Evolutionary conservation across 2,329 filamentous ascomycete genomes (phyloP).

Genomic region (Cucurbitaria berberidis): DNA sequence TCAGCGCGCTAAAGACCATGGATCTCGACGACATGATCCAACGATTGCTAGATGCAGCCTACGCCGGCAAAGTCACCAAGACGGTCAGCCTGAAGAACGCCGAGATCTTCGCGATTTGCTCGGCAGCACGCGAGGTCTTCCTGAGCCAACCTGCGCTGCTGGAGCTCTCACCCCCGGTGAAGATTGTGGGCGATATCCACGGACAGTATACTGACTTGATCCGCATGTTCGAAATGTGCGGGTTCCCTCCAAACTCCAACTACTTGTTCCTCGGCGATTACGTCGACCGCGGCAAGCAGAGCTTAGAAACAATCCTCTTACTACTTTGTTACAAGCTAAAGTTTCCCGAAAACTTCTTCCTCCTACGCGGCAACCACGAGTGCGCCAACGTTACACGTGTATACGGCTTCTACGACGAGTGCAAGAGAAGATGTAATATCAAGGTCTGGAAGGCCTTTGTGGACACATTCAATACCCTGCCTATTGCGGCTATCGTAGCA

Average conservation of each 20-base stretch:
- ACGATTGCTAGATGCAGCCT: constrained; percentile 89
- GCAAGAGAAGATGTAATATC: constrained; percentile 93
- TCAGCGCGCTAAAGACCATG: constrained; percentile 88
- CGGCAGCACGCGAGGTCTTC: constrained; percentile 85
- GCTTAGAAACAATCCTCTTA: constrained; percentile 89
- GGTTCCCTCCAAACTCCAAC: constrained; percentile 89
- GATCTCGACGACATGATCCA: constrained; percentile 98
- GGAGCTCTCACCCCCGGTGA: constrained; percentile 92
- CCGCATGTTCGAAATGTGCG: constrained; percentile 98
- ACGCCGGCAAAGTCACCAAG: constrained; percentile 96
- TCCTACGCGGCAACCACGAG: constrained; percentile 97
- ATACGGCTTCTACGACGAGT: constrained; percentile 98
- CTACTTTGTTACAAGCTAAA: constrained; percentile 97
- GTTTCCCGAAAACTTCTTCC: constrained; percentile 99
- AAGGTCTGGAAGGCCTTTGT: constrained; percentile 99
- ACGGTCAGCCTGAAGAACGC: constrained; percentile 97
- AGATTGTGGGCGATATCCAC: constrained; percentile 96
- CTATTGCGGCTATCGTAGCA: constrained; percentile 94
- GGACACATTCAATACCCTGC: constrained; percentile 93
- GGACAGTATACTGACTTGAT: constrained; percentile 96
- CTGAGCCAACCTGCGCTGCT: constrained; percentile 89
- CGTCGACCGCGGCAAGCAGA: constrained; percentile 95
- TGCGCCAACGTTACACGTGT: constrained; percentile 95
- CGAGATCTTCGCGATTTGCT: constrained; percentile 93
- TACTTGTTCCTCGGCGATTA: constrained; percentile 96